These are phyloP conservation scores for Candida namnaoensis DNA, from an alignment of 805 yeast genomes.

Conservation along the genomic window DNA sequence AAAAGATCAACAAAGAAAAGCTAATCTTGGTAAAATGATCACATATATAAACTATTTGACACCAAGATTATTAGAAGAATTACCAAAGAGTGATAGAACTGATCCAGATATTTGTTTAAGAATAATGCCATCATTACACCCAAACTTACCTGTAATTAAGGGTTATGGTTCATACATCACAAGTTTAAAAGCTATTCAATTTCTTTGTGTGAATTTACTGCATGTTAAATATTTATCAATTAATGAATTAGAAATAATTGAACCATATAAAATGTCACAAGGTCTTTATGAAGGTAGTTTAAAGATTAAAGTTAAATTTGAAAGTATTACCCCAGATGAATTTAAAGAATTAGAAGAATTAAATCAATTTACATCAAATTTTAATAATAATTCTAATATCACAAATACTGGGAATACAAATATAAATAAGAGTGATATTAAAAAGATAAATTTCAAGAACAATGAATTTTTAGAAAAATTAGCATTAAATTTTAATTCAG, in stretches of 20 bases:
- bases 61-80: constrained; percentile 39
- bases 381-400: no score
- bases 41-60: constrained; percentile 37
- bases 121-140: constrained; percentile 46
- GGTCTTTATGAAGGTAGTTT: constrained; percentile 23
- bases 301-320: constrained; percentile 38
- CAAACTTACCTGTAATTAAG: constrained; percentile 45
- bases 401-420: constrained; percentile 38
- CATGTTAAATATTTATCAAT: constrained; percentile 42
- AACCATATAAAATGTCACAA: constrained; percentile 1
- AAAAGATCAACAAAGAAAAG: constrained; percentile 3
- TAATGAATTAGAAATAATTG: constrained; percentile 36
- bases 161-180: constrained; percentile 51
- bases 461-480: no score
- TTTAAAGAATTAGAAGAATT: neutral
- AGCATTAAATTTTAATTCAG: neutral
- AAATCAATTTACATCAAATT: neutral
- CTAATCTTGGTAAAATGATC: constrained; percentile 48
- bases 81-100: constrained; percentile 35
- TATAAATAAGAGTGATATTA: constrained; percentile 30
- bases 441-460: no score
- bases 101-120: constrained; percentile 41
- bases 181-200: constrained; percentile 46
- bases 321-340: neutral
- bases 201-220: constrained; percentile 46